Evolutionary conservation across 108 stramenopile genomes (phyloP).

Genomic region (Aurantiochytrium sp.): DNA sequence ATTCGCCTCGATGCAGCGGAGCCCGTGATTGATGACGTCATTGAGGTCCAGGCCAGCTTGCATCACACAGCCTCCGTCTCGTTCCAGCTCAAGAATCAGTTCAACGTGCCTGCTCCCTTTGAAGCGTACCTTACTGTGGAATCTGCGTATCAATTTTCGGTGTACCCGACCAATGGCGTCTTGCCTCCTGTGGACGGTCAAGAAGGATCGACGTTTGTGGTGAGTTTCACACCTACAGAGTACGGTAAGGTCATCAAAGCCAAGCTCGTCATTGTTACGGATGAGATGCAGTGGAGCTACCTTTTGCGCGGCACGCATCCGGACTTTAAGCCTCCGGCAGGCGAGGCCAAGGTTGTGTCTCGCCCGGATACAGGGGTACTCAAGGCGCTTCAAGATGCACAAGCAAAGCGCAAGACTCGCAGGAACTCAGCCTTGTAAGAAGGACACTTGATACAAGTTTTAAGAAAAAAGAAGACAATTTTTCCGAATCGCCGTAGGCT

Average conservation of each 20-base stretch:
- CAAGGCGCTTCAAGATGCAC: not conserved
- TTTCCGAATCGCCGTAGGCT: no score
- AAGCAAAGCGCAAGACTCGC: not conserved
- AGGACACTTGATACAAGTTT: no score
- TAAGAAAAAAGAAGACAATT: no score
- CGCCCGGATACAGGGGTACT: not conserved
- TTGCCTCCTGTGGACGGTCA: conserved; percentile 28
- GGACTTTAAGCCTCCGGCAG: not conserved
- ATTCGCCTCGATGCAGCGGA: conserved; percentile 38
- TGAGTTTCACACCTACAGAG: conserved; percentile 47
- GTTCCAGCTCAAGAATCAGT: conserved; percentile 35
- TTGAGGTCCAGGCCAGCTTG: conserved; percentile 34
- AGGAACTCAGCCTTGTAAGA: not conserved
- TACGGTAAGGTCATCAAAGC: conserved; percentile 40
- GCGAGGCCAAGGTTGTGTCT: not conserved
- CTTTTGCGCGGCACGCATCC: conserved; percentile 23
- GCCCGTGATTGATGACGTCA: conserved; percentile 45
- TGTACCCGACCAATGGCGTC: conserved; percentile 32
- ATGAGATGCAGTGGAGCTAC: conserved; percentile 36
- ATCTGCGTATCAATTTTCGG: conserved; percentile 19
- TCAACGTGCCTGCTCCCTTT: conserved; percentile 37
- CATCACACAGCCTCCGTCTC: conserved; percentile 17
- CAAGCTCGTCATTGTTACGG: conserved; percentile 41
- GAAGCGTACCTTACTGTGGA: conserved; percentile 29
- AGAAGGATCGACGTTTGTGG: conserved; percentile 37